phyloP scores from a whole-genome alignment of 2,329 filamentous ascomycete species.

The Colletotrichum eremochloae region DNA sequence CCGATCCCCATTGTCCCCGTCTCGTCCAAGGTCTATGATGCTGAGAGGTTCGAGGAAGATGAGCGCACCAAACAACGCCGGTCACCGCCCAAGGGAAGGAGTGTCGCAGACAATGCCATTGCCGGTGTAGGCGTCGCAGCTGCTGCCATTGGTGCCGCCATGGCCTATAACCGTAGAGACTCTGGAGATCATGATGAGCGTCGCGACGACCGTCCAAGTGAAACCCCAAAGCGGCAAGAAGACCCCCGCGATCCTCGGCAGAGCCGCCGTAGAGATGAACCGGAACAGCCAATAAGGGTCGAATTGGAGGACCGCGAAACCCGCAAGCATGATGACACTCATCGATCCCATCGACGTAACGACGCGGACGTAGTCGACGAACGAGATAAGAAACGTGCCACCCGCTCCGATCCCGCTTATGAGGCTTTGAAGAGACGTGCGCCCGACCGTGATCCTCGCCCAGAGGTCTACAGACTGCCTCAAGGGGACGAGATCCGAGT shows the following conservation, averaged over 20 bases:
- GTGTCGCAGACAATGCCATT: slow-evolving; percentile 60
- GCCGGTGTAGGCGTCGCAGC: slow-evolving; percentile 63
- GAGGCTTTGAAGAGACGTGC: slow-evolving; percentile 32
- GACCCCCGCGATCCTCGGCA: slow-evolving; percentile 47
- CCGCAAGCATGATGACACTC: slow-evolving; percentile 47
- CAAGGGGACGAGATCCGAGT: slow-evolving; percentile 42
- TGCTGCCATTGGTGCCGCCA: slow-evolving; percentile 62
- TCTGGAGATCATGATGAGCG: slow-evolving; percentile 48
- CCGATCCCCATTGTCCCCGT: slow-evolving; percentile 84
- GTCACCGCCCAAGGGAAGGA: slow-evolving; percentile 54
- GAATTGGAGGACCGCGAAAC: slow-evolving; percentile 47
- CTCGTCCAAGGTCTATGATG: slow-evolving; percentile 75
- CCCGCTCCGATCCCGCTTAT: slow-evolving; percentile 49
- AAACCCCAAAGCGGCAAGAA: slow-evolving; percentile 15
- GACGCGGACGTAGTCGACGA: slow-evolving; percentile 43
- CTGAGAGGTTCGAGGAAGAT: slow-evolving; percentile 56
- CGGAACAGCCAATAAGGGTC: slow-evolving; percentile 42
- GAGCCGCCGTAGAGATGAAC: slow-evolving; percentile 46
- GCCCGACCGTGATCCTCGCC: slow-evolving; percentile 23
- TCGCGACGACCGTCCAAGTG: slow-evolving; percentile 30
- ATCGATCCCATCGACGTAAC: slow-evolving; percentile 45
- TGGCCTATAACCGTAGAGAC: slow-evolving; percentile 54
- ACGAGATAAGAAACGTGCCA: slow-evolving; percentile 45
- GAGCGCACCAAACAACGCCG: slow-evolving; percentile 50
- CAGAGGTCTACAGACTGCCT: slow-evolving; percentile 36